Evolutionary conservation across 345 rosid species (phyloP), one percentile per base, ranked within the genome.

Genomic region (Brassica incana): DNA sequence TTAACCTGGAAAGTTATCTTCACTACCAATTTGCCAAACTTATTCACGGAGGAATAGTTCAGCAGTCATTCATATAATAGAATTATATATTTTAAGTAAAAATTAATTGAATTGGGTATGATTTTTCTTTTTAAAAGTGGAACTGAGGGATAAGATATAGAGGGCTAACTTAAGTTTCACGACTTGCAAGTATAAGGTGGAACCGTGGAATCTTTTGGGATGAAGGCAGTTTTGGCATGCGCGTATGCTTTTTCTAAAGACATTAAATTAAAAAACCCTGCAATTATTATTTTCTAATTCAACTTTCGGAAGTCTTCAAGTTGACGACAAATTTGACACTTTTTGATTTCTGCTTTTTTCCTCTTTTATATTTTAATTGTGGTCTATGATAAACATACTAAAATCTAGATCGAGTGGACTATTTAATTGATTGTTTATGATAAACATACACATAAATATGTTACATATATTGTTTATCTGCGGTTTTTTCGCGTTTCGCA

Each of bases 171-270:
- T 80, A 54, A 80, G 79, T 74, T 69, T 69, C 76, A 80, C 83
- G 78, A 74, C 76, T 73, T 74, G 45, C 75, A 67, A 72, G 73
- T 48, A 8, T 54, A 74, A 69, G 43, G 67, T 75, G 83, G 83
- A 80, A 64, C 75, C 83, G 67, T 75, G 76, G 83, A 80, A 64
- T 80, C 83, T 80, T 74, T 74, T 38, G 58, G 52, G 66, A 63
- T 56, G 76, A 69, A 68, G 67, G 45, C 69, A 73, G 71, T 54
- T 80, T 62, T 62, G 75, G 83, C 83, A 80, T 80, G 83, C 83
- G 83, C 83, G 75, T 80, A 29, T 80, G 54, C 83, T 75, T 80
- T 80, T 80, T 80, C 66, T 63, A 80, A 75, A 80, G 83, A 62
- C 72, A 74, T 52, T 48, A 64, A 33, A 30, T 23, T 62, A 43